A percentile compares a stretch with the other conserved stretches of the same genome.
These are phyloP conservation scores for Tulasnella sp. DNA, from an alignment of 768 basidiomycete species.

Conservation along the genomic window DNA sequence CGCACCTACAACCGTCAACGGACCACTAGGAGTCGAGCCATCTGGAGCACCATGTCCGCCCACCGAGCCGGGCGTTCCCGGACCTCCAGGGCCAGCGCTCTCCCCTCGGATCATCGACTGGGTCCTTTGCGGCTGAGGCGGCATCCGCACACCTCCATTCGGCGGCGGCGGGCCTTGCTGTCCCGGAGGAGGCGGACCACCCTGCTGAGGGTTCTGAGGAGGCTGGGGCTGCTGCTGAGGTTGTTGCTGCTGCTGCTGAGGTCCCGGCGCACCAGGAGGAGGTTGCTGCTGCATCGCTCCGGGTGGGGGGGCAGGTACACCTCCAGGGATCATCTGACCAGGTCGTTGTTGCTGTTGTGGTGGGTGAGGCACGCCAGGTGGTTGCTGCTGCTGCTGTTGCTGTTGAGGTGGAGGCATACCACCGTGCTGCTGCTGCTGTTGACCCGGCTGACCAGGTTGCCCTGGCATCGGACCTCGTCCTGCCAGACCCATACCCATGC, in stretches of 20 bases:
- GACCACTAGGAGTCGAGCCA: neutral
- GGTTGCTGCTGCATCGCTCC: neutral
- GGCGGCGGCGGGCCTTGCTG: neutral
- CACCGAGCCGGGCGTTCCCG: neutral
- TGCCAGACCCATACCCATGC: neutral
- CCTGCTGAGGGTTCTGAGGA: slow-evolving; percentile 1
- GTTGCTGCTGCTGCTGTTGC: neutral
- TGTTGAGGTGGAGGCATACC: slow-evolving; percentile 19
- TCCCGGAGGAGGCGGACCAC: neutral
- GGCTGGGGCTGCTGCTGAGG: too few species aligned
- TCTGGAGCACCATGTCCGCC: neutral
- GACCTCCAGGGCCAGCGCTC: neutral
- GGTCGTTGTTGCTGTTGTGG: slow-evolving; percentile 4
- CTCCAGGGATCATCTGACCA: neutral
- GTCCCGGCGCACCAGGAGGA: neutral
- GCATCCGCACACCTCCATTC: slow-evolving; percentile 7
- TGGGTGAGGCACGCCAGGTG: slow-evolving; percentile 11
- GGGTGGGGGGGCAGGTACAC: slow-evolving; percentile 3
- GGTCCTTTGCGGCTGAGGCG: slow-evolving; percentile 17
- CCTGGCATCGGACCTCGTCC: slow-evolving; percentile 13
- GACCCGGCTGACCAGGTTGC: neutral
- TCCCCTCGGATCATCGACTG: neutral
- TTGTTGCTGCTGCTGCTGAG: slow-evolving; percentile 17
- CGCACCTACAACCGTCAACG: neutral
- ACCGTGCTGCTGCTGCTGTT: slow-evolving; percentile 1